Percentiles rank a stretch among this genome's conserved stretches.
Evolutionary conservation across 2,329 filamentous ascomycete genomes (phyloP).

Genomic region (Aspergillus phoenicis): DNA sequence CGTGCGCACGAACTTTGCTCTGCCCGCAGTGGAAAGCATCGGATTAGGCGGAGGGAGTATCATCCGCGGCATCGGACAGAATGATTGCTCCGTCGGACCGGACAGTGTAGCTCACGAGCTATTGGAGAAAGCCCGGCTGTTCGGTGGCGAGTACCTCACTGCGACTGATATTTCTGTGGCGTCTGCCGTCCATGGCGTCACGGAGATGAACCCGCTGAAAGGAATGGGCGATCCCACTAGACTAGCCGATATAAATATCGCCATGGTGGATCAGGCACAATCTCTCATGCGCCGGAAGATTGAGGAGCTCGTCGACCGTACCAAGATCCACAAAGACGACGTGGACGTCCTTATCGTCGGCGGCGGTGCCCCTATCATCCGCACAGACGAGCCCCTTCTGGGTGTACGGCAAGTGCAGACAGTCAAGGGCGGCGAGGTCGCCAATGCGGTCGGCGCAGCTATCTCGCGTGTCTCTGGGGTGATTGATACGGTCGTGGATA

Average conservation of each 20-base stretch:
- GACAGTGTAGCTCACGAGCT: conserved; percentile 65
- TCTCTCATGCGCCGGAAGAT: conserved; percentile 7
- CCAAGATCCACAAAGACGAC: conserved; percentile 12
- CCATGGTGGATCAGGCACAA: neutral
- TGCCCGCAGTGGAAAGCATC: conserved; percentile 12
- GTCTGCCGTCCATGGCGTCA: neutral
- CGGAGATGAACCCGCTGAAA: neutral
- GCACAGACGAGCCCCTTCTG: neutral
- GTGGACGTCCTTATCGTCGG: conserved; percentile 61
- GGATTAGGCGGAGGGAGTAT: conserved; percentile 13
- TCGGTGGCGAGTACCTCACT: conserved; percentile 60
- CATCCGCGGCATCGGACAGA: conserved; percentile 41
- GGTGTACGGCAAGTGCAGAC: conserved; percentile 8
- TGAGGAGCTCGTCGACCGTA: conserved; percentile 12
- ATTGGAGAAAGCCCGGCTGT: conserved; percentile 56
- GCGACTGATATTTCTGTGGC: conserved; percentile 59
- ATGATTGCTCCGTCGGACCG: conserved; percentile 56
- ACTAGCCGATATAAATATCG: neutral
- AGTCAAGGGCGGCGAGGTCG: conserved; percentile 47
- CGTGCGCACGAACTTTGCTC: conserved; percentile 14
- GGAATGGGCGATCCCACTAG: neutral
- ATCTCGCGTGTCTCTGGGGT: conserved; percentile 60
- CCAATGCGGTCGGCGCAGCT: conserved; percentile 67
- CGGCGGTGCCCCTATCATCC: conserved; percentile 50
- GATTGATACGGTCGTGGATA: conserved; percentile 13